Percentiles rank a stretch among this genome's conserved stretches.
Conservation (phyloP, 805 yeast genomes). For the Candida krabiensis region DNA sequence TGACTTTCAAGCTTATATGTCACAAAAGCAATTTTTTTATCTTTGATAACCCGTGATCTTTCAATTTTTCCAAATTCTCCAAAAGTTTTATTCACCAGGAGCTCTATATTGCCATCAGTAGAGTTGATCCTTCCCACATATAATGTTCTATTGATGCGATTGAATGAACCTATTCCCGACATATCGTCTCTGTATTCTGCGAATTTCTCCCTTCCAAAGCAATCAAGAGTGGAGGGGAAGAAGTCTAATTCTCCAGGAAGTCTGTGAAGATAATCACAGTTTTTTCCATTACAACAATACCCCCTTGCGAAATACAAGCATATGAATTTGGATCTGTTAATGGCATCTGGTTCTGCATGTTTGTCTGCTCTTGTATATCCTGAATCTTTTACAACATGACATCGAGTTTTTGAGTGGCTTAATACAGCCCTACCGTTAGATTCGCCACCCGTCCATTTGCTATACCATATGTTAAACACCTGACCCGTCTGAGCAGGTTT, state of each 20-base stretch:
- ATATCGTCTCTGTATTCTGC: constrained; percentile 85
- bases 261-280: constrained; percentile 78
- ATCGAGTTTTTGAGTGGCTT: constrained; percentile 54
- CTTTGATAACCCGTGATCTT: constrained; percentile 57
- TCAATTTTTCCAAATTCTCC: constrained; percentile 76
- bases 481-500: constrained; percentile 81
- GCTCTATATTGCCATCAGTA: constrained; percentile 37
- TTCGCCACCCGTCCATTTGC: constrained; percentile 85
- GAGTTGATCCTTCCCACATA: constrained; percentile 64
- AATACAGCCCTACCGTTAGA: constrained; percentile 39
- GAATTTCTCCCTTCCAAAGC: constrained; percentile 90
- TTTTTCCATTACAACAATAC: constrained; percentile 73
- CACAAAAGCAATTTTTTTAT: constrained; percentile 75
- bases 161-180: constrained; percentile 89
- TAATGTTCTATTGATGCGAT: constrained; percentile 66
- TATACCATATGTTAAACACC: constrained; percentile 83
- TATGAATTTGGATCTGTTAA: constrained; percentile 43
- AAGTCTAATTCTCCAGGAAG: constrained; percentile 64
- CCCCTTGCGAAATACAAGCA: constrained; percentile 91
- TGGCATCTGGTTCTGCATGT: constrained; percentile 28
- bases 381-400: constrained; percentile 60
- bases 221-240: constrained; percentile 67
- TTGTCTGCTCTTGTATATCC: constrained; percentile 75
- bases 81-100: constrained; percentile 51
- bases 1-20: constrained; percentile 63